These are phyloP conservation scores for Pelagomonas calceolata DNA, from an alignment of 108 stramenopile species.

Conservation along the genomic window DNA sequence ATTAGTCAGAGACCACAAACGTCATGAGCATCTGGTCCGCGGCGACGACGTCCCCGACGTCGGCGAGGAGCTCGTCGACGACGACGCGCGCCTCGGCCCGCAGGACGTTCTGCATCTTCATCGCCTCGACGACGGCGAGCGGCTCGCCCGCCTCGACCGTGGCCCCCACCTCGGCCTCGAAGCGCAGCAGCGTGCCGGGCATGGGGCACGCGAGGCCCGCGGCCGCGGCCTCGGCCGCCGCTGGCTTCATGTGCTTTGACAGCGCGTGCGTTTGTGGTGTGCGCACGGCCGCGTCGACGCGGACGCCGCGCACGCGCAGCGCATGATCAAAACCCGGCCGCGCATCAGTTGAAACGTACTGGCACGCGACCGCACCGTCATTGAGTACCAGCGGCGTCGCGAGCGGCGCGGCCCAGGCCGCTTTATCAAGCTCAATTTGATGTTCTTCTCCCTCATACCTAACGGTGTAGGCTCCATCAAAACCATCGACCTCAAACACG, in stretches of 20 bases:
- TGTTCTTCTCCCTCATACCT: too few relatives aligned
- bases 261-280: neutral
- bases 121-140: constrained; percentile 87
- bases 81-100: constrained; percentile 60
- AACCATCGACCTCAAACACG: too few relatives aligned
- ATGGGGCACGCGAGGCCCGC: constrained; percentile 68
- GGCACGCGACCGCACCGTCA: neutral
- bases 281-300: neutral
- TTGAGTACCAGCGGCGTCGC: too few relatives aligned
- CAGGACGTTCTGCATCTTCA: constrained; percentile 98
- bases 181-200: constrained; percentile 79
- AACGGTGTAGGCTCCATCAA: too few relatives aligned
- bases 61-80: constrained; percentile 45
- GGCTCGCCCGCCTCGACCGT: constrained; percentile 78
- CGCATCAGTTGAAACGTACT: neutral
- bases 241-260: neutral
- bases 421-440: too few relatives aligned
- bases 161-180: constrained; percentile 31
- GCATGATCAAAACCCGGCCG: neutral
- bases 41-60: constrained; percentile 52
- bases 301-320: neutral
- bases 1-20: constrained; percentile 27
- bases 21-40: constrained; percentile 69
- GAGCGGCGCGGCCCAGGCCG: too few relatives aligned
- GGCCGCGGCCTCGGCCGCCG: neutral